Conservation (phyloP, 495 filamentous ascomycete genomes). For the Copromyces sp. region DNA sequence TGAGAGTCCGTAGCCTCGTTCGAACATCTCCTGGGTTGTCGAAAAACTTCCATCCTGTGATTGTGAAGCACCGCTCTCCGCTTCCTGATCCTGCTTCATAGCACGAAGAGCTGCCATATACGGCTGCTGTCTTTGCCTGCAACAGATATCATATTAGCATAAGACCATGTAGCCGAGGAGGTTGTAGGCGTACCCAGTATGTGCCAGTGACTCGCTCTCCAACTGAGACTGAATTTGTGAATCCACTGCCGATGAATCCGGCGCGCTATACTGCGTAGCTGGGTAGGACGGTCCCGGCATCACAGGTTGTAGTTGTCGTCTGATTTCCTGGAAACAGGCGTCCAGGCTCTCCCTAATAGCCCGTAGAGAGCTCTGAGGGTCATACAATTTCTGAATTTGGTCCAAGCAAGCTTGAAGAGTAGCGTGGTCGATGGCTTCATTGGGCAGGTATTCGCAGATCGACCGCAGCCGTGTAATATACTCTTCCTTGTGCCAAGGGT, state of each 20-base stretch:
- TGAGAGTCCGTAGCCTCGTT: background rate
- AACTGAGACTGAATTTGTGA: conserved; percentile 22
- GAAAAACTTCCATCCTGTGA: background rate
- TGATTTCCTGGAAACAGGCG: background rate
- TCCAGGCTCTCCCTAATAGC: background rate
- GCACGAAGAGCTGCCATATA: background rate
- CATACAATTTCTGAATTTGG: background rate
- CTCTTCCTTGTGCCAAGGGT: background rate
- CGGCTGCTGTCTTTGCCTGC: background rate
- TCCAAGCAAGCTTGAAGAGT: background rate
- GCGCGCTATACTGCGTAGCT: background rate
- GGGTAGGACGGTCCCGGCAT: background rate
- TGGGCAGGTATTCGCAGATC: conserved; percentile 3
- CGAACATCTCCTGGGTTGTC: background rate
- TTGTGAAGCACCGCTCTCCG: background rate
- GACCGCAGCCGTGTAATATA: background rate
- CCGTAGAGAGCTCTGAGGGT: background rate
- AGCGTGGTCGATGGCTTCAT: background rate
- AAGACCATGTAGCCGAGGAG: background rate
- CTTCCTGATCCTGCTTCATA: background rate
- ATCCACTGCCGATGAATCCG: background rate
- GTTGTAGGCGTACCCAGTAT: conserved; percentile 4
- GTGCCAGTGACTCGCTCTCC: conserved; percentile 11
- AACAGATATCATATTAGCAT: background rate
- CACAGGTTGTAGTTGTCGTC: background rate